Conservation (phyloP, 169 alveolate species). For the Amoebophrya sp. region DNA sequence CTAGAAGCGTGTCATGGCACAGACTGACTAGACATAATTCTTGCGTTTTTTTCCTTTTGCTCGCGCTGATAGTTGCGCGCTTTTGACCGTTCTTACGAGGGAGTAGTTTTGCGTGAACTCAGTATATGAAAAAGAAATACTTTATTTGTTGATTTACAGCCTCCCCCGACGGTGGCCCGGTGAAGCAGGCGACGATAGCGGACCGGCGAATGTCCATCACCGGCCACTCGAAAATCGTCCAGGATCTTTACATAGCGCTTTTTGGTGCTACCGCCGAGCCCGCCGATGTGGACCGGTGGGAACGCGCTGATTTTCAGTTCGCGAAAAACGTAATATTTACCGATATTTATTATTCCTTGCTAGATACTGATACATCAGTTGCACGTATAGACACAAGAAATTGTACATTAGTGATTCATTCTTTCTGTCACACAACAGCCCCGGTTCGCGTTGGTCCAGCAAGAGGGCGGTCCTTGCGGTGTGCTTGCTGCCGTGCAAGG, state of each 20-base stretch:
- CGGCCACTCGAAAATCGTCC: background rate
- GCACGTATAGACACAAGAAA: background rate
- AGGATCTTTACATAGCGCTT: background rate
- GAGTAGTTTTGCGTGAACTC: too few relatives aligned
- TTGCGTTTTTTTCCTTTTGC: too few relatives aligned
- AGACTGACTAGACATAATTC: too few relatives aligned
- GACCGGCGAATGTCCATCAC: background rate
- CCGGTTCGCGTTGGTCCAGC: too few relatives aligned
- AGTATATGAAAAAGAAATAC: too few relatives aligned
- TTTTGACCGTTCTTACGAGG: too few relatives aligned
- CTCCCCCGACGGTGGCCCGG: too few relatives aligned
- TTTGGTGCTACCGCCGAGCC: background rate
- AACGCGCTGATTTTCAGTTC: background rate
- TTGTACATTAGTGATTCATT: background rate
- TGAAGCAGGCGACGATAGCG: background rate
- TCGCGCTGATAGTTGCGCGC: too few relatives aligned
- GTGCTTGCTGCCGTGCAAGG: background rate
- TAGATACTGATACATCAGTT: background rate
- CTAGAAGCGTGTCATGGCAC: too few relatives aligned
- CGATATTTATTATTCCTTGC: background rate
- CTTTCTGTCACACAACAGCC: too few relatives aligned
- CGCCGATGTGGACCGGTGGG: background rate
- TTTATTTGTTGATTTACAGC: too few relatives aligned
- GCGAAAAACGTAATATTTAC: background rate
- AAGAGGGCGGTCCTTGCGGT: background rate